These are phyloP conservation scores for Suillus brevipes DNA, from an alignment of 768 basidiomycete species.

Conservation along the genomic window DNA sequence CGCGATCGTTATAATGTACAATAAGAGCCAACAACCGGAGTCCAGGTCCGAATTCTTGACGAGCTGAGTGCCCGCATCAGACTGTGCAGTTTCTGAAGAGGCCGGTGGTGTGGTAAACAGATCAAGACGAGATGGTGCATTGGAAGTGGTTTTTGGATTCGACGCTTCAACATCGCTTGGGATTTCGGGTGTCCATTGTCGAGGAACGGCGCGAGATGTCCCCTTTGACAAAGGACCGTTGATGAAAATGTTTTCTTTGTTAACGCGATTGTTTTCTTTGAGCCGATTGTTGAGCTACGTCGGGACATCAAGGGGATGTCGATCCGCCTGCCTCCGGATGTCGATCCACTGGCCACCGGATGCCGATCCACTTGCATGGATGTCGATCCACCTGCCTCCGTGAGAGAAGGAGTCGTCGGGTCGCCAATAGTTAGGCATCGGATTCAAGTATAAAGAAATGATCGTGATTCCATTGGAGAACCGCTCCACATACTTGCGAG, in stretches of 20 bases:
- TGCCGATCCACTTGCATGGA: no score
- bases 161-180: constrained; percentile 26
- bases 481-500: constrained; percentile 98
- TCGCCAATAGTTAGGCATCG: constrained; percentile 77
- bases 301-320: constrained; percentile 25
- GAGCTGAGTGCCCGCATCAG: constrained; percentile 1
- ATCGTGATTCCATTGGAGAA: constrained; percentile 96
- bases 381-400: no score
- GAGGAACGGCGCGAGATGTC: constrained; percentile 8
- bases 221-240: constrained; percentile 11
- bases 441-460: constrained; percentile 93
- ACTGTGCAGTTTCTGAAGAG: not conserved
- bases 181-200: constrained; percentile 19
- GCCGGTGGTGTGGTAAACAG: constrained; percentile 14
- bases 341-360: no score
- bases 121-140: constrained; percentile 8
- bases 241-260: constrained; percentile 28
- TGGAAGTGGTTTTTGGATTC: constrained; percentile 14
- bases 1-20: not conserved
- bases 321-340: constrained; percentile 6
- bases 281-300: constrained; percentile 24
- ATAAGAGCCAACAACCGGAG: not conserved
- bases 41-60: not conserved
- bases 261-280: constrained; percentile 18
- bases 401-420: no score